A percentile compares a stretch with the other conserved stretches of the same genome.
These are phyloP conservation scores for Cucumis cinereus DNA, from an alignment of 306 rosid species.

Conservation along the genomic window DNA sequence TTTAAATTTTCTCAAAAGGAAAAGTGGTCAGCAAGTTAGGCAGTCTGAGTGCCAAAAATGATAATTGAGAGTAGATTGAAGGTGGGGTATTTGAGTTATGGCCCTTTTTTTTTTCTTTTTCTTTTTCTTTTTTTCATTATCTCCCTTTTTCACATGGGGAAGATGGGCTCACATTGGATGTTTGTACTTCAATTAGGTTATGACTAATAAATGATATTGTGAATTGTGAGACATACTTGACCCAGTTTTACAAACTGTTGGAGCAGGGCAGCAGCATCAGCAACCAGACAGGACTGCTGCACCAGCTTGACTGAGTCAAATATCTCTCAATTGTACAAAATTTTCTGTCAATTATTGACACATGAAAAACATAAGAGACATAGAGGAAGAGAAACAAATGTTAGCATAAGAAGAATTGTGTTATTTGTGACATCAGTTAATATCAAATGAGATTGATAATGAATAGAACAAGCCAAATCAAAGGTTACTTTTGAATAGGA, in stretches of 20 bases:
- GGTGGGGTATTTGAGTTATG: conserved; percentile 5
- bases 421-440: neutral
- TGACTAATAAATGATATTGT: conserved; percentile 2
- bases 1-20: neutral
- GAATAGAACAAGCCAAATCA: neutral
- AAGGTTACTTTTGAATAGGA: neutral
- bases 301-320: conserved; percentile 6
- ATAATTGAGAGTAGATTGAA: conserved; percentile 6
- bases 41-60: neutral
- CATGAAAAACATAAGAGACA: neutral
- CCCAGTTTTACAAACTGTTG: conserved; percentile 1
- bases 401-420: neutral
- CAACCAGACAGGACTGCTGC: neutral
- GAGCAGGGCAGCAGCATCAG: neutral
- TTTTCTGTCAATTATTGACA: neutral
- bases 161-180: conserved; percentile 2
- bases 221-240: conserved; percentile 2
- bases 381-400: neutral
- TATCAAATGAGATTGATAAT: neutral
- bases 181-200: conserved; percentile 8
- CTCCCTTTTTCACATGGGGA: neutral
- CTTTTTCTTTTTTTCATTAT: neutral
- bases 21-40: neutral
- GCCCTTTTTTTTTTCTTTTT: neutral
- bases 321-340: neutral